phyloP scores from a whole-genome alignment of 352 stramenopile species.

The Chrysophaeum taylorii region DNA sequence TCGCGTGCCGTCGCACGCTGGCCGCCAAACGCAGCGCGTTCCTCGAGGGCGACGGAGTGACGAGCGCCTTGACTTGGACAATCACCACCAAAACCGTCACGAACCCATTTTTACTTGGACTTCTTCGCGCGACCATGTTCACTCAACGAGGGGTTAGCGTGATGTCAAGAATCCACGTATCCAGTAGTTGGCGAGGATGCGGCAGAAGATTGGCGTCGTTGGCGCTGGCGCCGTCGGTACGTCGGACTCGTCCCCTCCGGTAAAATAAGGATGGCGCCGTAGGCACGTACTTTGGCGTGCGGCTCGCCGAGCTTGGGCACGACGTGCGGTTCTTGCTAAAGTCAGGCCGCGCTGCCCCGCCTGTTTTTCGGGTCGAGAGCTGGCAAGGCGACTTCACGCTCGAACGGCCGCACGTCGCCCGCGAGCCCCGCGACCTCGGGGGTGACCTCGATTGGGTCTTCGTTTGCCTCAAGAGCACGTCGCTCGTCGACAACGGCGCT shows the following conservation, averaged over 20 bases:
- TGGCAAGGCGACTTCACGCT: background rate
- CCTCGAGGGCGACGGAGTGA: too few relatives aligned
- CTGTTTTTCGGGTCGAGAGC: background rate
- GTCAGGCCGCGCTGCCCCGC: background rate
- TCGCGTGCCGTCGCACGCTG: too few relatives aligned
- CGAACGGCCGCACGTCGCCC: background rate
- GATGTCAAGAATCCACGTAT: too few relatives aligned
- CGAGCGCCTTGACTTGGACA: too few relatives aligned
- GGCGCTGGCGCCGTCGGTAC: conserved; percentile 7
- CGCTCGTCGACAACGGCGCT: background rate
- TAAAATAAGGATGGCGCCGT: too few relatives aligned
- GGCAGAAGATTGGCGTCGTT: conserved; percentile 7
- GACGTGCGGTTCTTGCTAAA: conserved; percentile 8
- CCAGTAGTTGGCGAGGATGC: too few relatives aligned
- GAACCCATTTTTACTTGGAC: too few relatives aligned
- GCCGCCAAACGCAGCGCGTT: too few relatives aligned
- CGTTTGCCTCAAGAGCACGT: conserved; percentile 11
- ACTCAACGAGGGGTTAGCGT: too few relatives aligned
- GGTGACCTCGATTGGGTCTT: conserved; percentile 6
- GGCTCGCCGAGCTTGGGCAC: conserved; percentile 11
- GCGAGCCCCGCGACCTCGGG: background rate
- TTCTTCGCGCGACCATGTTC: too few relatives aligned
- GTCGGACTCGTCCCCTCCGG: too few relatives aligned
- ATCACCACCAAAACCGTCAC: too few relatives aligned
- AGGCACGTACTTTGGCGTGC: conserved; percentile 8